Conservation (phyloP, 148 eudicot genomes). For the Silene conica region DNA sequence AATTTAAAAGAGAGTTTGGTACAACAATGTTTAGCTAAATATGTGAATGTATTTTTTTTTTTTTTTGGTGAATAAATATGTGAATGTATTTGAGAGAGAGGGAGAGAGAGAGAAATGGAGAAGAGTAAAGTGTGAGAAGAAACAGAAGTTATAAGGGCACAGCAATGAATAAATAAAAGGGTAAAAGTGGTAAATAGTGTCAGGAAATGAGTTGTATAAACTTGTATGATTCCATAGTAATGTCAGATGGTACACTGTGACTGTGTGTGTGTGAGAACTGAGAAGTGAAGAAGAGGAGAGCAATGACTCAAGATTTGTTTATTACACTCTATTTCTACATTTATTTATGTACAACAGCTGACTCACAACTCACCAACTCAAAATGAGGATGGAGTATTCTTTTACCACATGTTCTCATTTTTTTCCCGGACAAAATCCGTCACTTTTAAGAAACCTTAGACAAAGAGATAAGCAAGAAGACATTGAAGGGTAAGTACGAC, state of each 20-base stretch:
- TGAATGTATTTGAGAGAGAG: constrained; percentile 26
- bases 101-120: constrained; percentile 9
- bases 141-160: neutral
- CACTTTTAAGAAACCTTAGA: no score
- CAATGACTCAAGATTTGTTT: neutral
- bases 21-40: constrained; percentile 32
- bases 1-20: constrained; percentile 14
- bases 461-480: no score
- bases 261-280: no score
- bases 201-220: neutral
- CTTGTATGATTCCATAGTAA: constrained; percentile 23
- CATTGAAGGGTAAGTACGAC: no score
- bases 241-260: constrained; percentile 24
- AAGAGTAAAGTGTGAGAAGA: constrained; percentile 14
- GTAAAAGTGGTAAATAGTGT: neutral
- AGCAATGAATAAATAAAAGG: neutral
- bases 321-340: no score
- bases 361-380: no score
- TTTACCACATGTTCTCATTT: no score
- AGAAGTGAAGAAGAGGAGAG: neutral
- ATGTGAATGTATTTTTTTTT: constrained; percentile 27
- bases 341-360: no score
- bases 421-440: no score
- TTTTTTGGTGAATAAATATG: no score
- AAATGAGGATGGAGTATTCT: no score